Percentiles rank a stretch among this genome's conserved stretches.
Conservation (phyloP, 805 yeast genomes). For the Millerago galiae region DNA sequence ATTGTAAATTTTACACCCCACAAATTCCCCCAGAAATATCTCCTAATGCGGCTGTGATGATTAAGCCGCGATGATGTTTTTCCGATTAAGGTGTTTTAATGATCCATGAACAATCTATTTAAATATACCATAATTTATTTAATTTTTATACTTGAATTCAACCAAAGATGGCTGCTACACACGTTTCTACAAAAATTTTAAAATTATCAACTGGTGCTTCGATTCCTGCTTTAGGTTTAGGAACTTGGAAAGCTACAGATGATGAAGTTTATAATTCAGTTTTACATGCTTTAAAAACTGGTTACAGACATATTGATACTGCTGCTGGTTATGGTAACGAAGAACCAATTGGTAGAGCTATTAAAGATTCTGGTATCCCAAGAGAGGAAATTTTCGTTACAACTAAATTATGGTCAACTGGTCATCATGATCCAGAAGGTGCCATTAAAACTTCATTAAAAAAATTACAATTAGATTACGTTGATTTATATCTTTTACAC, state of each 20-base stretch:
- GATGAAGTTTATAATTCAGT: slow-evolving; percentile 4
- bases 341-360: slow-evolving; percentile 42
- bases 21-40: neutral
- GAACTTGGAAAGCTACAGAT: slow-evolving; percentile 6
- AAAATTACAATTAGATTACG: slow-evolving; percentile 48
- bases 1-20: neutral
- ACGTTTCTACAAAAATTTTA: slow-evolving; percentile 3
- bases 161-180: slow-evolving; percentile 1
- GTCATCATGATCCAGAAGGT: slow-evolving; percentile 35
- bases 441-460: slow-evolving; percentile 37
- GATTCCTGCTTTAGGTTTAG: slow-evolving; percentile 31
- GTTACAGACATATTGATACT: slow-evolving; percentile 59
- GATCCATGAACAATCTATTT: neutral
- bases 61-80: neutral
- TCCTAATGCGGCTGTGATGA: neutral
- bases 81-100: neutral
- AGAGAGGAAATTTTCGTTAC: slow-evolving; percentile 6
- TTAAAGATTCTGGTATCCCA: slow-evolving; percentile 6
- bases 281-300: slow-evolving; percentile 23
- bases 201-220: slow-evolving; percentile 41
- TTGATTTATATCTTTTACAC: slow-evolving; percentile 73
- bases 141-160: neutral
- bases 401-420: slow-evolving; percentile 63
- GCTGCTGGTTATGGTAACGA: slow-evolving; percentile 55
- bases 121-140: neutral